A percentile compares a stretch with the other conserved stretches of the same genome.
Evolutionary conservation across 345 rosid genomes (phyloP).

Genomic region (Citrus cavaleriei): DNA sequence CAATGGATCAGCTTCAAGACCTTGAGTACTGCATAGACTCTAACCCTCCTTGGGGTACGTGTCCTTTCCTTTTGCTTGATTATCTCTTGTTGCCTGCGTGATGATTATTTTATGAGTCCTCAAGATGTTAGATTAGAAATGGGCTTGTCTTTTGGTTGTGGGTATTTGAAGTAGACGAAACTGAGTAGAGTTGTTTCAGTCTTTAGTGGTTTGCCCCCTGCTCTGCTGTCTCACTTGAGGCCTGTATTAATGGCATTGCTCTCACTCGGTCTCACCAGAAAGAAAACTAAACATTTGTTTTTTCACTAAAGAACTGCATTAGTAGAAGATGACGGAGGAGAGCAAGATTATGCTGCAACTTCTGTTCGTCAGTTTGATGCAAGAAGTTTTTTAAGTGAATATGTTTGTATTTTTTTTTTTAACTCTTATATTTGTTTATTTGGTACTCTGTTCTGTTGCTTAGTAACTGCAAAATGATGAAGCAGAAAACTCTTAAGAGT

Average conservation of each 20-base stretch:
- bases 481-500: neutral
- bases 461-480: neutral
- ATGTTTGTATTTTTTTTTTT: slow-evolving; percentile 4
- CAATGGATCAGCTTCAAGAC: slow-evolving; percentile 95
- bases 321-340: neutral
- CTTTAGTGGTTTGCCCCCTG: neutral
- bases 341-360: neutral
- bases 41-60: slow-evolving; percentile 94
- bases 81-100: neutral
- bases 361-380: neutral
- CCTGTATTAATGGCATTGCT: neutral
- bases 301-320: slow-evolving; percentile 7
- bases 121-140: neutral
- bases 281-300: neutral
- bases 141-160: slow-evolving; percentile 5
- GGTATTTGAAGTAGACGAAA: neutral
- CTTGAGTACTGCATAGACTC: slow-evolving; percentile 99
- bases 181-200: neutral
- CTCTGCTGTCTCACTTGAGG: neutral
- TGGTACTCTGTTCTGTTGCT: neutral
- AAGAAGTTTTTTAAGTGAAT: neutral
- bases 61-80: slow-evolving; percentile 4
- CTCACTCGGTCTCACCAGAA: neutral
- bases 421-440: neutral
- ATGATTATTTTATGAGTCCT: neutral